These are phyloP conservation scores for Paramecium sexaurelia DNA, from an alignment of 73 alveolate genomes.

Conservation along the genomic window DNA sequence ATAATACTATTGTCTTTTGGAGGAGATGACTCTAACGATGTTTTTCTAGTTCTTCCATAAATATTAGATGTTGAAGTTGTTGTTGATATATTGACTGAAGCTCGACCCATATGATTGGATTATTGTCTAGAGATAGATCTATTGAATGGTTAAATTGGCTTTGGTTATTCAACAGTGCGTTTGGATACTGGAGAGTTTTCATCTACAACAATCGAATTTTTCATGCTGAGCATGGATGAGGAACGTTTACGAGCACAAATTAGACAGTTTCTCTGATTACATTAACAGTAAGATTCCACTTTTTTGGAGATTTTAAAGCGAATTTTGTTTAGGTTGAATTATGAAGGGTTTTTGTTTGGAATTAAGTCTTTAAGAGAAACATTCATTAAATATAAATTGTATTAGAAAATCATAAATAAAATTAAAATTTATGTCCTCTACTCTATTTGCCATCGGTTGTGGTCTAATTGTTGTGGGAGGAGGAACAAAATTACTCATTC, in stretches of 20 bases:
- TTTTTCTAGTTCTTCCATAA: slow-evolving; percentile 11
- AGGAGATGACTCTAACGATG: slow-evolving; percentile 14
- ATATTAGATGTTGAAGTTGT: neutral
- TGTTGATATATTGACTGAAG: neutral
- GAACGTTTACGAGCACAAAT: slow-evolving; percentile 52
- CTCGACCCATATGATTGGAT: neutral
- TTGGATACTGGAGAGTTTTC: slow-evolving; percentile 53
- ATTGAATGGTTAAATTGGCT: neutral
- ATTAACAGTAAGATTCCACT: slow-evolving; percentile 16
- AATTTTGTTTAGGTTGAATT: neutral
- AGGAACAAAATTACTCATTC: neutral
- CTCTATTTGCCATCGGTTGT: neutral
- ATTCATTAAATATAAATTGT: neutral
- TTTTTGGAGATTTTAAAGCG: slow-evolving; percentile 11
- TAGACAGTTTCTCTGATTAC: slow-evolving; percentile 35
- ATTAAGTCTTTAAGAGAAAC: slow-evolving; percentile 20
- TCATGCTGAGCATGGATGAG: slow-evolving; percentile 44
- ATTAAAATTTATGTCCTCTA: slow-evolving; percentile 39
- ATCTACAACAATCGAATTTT: slow-evolving; percentile 6
- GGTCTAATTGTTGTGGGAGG: slow-evolving; percentile 15
- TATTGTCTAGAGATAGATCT: slow-evolving; percentile 1
- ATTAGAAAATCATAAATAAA: slow-evolving; percentile 22
- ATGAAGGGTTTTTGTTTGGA: slow-evolving; percentile 1
- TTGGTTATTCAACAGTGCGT: slow-evolving; percentile 30
- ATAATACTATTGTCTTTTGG: slow-evolving; percentile 22